A percentile compares a stretch with the other conserved stretches of the same genome.
phyloP scores from a whole-genome alignment of 2,329 filamentous ascomycete genomes.

The Talaromyces pinophilus region DNA sequence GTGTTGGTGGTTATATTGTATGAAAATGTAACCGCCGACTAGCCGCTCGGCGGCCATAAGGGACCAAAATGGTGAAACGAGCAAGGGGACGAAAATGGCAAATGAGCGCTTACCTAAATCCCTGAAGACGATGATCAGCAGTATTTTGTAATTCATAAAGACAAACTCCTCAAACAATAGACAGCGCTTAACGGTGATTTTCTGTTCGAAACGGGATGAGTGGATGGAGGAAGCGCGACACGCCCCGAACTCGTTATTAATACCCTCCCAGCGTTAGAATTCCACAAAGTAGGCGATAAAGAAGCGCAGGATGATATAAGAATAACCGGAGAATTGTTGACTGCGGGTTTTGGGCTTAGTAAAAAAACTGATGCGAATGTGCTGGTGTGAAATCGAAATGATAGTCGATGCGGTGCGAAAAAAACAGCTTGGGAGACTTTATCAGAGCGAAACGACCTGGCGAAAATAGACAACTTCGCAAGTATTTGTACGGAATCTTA shows the following conservation, averaged over 20 bases:
- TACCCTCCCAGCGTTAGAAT: background rate
- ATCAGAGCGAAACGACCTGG: background rate
- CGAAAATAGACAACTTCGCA: background rate
- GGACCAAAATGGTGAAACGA: slow-evolving; percentile 24
- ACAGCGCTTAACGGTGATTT: background rate
- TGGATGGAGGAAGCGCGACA: background rate
- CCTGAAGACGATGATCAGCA: slow-evolving; percentile 8
- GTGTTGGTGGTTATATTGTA: slow-evolving; percentile 6
- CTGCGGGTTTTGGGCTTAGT: background rate
- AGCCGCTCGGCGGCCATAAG: slow-evolving; percentile 19
- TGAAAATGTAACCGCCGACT: slow-evolving; percentile 20
- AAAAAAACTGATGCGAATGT: background rate
- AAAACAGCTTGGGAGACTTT: background rate
- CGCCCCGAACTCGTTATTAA: background rate
- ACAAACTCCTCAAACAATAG: slow-evolving; percentile 2
- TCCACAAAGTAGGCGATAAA: background rate
- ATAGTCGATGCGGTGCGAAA: background rate
- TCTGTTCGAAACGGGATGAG: background rate
- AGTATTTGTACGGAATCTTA: slow-evolving; percentile 5
- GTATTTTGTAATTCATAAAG: slow-evolving; percentile 16
- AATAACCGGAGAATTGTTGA: background rate
- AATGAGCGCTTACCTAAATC: slow-evolving; percentile 31
- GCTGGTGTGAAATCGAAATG: background rate
- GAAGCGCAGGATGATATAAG: background rate
- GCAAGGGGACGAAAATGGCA: slow-evolving; percentile 24